Evolutionary conservation across 441 rosid species (phyloP).

Genomic region (Cnidoscolus chayamansa): DNA sequence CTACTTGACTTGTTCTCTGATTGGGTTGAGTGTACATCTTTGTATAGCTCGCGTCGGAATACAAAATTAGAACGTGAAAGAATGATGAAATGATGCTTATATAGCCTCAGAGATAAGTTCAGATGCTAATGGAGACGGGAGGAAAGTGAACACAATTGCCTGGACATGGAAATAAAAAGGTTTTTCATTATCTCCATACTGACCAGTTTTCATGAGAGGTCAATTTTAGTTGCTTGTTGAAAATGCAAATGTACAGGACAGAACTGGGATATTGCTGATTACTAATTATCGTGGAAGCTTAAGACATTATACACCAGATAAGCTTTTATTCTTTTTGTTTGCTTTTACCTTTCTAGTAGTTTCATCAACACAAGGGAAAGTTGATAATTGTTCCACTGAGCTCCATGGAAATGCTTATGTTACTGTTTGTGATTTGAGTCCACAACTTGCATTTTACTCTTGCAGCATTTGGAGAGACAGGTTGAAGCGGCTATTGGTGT

Average conservation of each 20-base stretch:
- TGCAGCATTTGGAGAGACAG: no score
- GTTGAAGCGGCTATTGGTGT: no score
- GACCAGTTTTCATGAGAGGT: conserved; percentile 6
- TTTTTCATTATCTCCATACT: neutral
- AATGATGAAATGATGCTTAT: conserved; percentile 7
- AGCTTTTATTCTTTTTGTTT: neutral
- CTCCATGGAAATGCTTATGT: neutral
- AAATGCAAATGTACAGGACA: conserved; percentile 12
- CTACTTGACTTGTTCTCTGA: neutral
- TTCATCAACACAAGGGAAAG: neutral
- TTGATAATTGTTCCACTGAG: neutral
- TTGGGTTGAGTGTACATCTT: neutral
- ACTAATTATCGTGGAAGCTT: neutral
- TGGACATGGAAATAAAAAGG: neutral
- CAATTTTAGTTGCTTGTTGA: neutral
- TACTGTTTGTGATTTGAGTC: no score
- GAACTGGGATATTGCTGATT: neutral
- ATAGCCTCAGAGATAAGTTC: conserved; percentile 10
- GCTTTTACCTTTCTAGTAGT: neutral
- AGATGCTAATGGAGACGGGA: neutral
- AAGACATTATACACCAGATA: neutral
- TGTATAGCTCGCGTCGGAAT: neutral
- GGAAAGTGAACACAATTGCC: neutral
- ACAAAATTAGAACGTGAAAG: neutral
- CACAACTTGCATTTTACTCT: no score